These are phyloP conservation scores for Creolimax fragrantissima DNA, from an alignment of 78 protist genomes.

Conservation along the genomic window DNA sequence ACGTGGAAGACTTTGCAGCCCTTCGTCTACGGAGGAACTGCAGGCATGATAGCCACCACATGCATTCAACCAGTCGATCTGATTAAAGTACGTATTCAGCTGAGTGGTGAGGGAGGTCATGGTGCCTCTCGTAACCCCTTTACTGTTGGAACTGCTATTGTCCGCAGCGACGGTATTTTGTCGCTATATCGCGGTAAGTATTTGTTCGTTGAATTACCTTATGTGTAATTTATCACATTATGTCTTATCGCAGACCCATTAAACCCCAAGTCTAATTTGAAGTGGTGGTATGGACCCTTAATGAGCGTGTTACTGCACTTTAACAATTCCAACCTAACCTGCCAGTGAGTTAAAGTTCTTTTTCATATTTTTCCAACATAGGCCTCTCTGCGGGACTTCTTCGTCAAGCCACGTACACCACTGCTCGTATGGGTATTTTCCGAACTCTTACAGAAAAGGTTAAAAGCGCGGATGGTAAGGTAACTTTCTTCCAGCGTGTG, in stretches of 20 bases:
- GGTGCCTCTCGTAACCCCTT: background rate
- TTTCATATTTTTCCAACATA: background rate
- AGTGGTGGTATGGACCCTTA: background rate
- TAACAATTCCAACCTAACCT: background rate
- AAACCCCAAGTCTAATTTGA: background rate
- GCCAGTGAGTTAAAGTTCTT: background rate
- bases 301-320: background rate
- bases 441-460: background rate
- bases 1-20: background rate
- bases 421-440: conserved; percentile 19
- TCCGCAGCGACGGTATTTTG: background rate
- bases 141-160: background rate
- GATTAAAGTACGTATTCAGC: background rate
- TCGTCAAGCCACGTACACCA: conserved; percentile 25
- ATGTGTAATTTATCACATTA: background rate
- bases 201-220: background rate
- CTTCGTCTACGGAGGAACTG: background rate
- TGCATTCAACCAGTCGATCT: conserved; percentile 11
- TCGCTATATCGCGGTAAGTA: background rate
- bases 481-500: background rate
- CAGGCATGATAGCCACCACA: conserved; percentile 5
- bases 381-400: conserved; percentile 12
- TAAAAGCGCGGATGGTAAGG: background rate
- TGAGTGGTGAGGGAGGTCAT: background rate
- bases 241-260: background rate